These are phyloP conservation scores for Coniochaeta sp. DNA, from an alignment of 2,329 filamentous ascomycete species.

Conservation along the genomic window DNA sequence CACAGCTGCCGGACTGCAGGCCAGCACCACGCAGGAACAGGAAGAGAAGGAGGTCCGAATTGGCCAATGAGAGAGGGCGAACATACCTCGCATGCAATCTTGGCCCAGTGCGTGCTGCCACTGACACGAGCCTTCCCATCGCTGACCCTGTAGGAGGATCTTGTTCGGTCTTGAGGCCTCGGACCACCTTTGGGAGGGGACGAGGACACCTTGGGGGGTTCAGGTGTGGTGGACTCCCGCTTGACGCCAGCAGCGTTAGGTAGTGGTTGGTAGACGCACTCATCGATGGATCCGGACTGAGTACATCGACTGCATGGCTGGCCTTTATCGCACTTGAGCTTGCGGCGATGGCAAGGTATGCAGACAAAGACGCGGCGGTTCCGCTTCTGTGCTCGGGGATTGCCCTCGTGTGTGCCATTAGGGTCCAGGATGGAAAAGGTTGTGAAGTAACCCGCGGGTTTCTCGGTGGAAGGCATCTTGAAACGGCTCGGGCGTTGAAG, in stretches of 20 bases:
- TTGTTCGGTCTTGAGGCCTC: neutral
- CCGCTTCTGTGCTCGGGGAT: conserved; percentile 15
- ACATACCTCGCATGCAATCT: conserved; percentile 11
- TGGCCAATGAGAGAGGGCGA: neutral
- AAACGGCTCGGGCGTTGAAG: neutral
- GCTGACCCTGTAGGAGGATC: conserved; percentile 4
- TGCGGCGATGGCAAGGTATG: conserved; percentile 19
- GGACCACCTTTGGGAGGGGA: neutral
- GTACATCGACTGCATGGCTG: conserved; percentile 19
- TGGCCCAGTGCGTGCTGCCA: conserved; percentile 12
- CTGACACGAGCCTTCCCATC: conserved; percentile 6
- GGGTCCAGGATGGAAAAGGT: conserved; percentile 20
- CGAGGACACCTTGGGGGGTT: neutral
- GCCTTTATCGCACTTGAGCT: conserved; percentile 20
- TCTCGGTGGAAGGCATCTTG: conserved; percentile 1
- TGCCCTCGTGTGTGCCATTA: conserved; percentile 11
- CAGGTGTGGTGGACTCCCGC: neutral
- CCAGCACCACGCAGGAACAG: neutral
- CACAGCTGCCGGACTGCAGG: neutral
- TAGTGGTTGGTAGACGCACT: conserved; percentile 18
- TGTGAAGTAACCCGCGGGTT: conserved; percentile 18
- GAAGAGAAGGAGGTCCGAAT: neutral
- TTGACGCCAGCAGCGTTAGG: conserved; percentile 4
- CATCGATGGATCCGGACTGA: conserved; percentile 12
- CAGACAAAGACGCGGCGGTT: conserved; percentile 21